These are phyloP conservation scores for Ustilago trichophora DNA, from an alignment of 1,284 basidiomycete species.

Conservation along the genomic window DNA sequence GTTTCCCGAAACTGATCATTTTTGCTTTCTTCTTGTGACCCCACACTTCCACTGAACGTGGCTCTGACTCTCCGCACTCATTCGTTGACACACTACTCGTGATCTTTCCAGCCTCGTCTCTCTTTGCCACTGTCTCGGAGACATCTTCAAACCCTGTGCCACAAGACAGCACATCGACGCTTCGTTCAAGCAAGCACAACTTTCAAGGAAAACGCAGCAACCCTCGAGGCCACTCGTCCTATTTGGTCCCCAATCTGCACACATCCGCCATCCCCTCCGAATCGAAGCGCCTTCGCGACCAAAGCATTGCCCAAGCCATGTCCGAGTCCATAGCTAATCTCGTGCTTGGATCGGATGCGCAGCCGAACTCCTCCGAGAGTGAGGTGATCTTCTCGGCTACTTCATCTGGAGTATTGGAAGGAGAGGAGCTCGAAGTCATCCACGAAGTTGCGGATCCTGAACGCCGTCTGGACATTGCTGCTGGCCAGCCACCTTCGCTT, in stretches of 20 bases:
- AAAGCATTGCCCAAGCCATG: constrained; percentile 21
- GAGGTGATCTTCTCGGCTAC: constrained; percentile 40
- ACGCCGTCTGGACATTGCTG: constrained; percentile 4
- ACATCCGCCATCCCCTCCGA: constrained; percentile 42
- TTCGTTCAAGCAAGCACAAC: neutral
- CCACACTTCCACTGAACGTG: neutral
- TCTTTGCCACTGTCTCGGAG: no score
- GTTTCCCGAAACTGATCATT: constrained; percentile 6
- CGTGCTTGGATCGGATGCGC: constrained; percentile 29
- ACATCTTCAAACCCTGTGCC: no score
- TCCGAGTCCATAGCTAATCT: constrained; percentile 37
- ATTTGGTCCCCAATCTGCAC: no score
- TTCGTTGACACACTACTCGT: no score
- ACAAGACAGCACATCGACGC: no score
- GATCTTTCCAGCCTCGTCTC: no score
- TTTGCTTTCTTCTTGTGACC: neutral
- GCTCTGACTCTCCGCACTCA: no score
- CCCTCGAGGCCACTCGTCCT: no score
- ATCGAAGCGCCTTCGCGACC: constrained; percentile 33
- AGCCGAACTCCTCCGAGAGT: constrained; percentile 2
- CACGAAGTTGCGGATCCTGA: constrained; percentile 25
- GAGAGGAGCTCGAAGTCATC: constrained; percentile 22
- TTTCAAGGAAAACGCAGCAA: neutral
- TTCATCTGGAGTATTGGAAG: constrained; percentile 20
- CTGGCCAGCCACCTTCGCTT: constrained; percentile 22